Evolutionary conservation across 2,329 filamentous ascomycete genomes (phyloP), one percentile per base, ranked within the genome.

Genomic region (Alternaria burnsii): DNA sequence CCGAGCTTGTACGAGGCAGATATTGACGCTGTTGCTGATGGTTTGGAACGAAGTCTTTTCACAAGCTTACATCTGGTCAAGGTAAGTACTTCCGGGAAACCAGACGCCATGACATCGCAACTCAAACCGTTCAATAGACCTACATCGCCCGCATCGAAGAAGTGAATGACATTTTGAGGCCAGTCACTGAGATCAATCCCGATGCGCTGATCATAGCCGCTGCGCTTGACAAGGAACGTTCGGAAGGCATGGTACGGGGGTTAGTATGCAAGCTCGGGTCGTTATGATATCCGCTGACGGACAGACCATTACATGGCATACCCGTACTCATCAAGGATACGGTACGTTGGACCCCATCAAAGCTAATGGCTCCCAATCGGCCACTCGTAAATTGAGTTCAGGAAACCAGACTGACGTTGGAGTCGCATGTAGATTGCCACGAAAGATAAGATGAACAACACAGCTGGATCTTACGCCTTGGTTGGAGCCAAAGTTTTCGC

Each of bases 271-370:
- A 2, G 42, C 26, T n/a, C 0, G 2, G 3, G 42, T 6, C 26
- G 18, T 28, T 22, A 18, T 5, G 1, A 28, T 1, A 7, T 44
- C 22, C 42, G 42, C 42, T 44, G 22, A 44, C 22, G 24, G n/a
- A 3, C 0, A 44, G 42, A 28, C 87, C 87, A 1, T 82, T 94
- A 1, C 91, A 93, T 73, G 91, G 91, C 3, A 91, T 94, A 43
- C 91, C 91, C 0, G 91, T 91, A 73, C 81, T 90, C 3, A 86
- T 92, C 65, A 93, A 93, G 77, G 90, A 93, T 32, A 77, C 42
- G 24, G 42, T 44, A 16, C 10, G 42, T n/a, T 44, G 24, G 1
- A 28, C 6, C 6, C 24, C 7, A 26, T 24, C 24, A 26, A 26
- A 26, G 24, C 24, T 26, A 2, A 26, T 8, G 24, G 24, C 24